phyloP scores from a whole-genome alignment of 2,329 filamentous ascomycete genomes.

The Calonectria fujianensis region DNA sequence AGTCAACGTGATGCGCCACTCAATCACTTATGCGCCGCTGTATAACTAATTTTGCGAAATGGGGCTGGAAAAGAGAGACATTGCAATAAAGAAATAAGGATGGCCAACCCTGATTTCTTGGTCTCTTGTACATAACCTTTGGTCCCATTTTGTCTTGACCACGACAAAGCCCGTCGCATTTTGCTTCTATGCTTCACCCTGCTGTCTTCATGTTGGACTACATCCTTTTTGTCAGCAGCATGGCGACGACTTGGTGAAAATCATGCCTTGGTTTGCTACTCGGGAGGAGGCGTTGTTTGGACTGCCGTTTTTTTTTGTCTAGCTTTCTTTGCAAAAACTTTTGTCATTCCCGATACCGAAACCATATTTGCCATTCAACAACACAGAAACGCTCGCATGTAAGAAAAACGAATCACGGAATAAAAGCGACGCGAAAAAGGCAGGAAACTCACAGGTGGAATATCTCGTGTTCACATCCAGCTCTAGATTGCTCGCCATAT shows the following conservation, averaged over 20 bases:
- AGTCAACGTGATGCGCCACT: constrained; percentile 49
- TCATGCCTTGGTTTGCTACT: background rate
- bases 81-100: constrained; percentile 4
- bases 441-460: constrained; percentile 11
- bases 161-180: constrained; percentile 14
- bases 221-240: constrained; percentile 10
- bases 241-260: constrained; percentile 13
- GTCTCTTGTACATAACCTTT: constrained; percentile 30
- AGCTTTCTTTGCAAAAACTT: constrained; percentile 12
- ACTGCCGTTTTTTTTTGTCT: constrained; percentile 11
- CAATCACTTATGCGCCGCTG: constrained; percentile 39
- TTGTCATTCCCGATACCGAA: background rate
- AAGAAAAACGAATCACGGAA: background rate
- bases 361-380: background rate
- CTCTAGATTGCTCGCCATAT: constrained; percentile 21
- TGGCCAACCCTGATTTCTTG: background rate
- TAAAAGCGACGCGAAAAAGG: background rate
- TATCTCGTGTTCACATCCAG: constrained; percentile 21
- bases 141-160: background rate
- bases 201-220: constrained; percentile 21
- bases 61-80: background rate
- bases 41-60: constrained; percentile 9
- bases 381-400: constrained; percentile 15
- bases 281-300: constrained; percentile 27
- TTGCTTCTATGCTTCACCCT: constrained; percentile 11